Conservation (phyloP, 129 eudicot species). For the Logfia minima region DNA sequence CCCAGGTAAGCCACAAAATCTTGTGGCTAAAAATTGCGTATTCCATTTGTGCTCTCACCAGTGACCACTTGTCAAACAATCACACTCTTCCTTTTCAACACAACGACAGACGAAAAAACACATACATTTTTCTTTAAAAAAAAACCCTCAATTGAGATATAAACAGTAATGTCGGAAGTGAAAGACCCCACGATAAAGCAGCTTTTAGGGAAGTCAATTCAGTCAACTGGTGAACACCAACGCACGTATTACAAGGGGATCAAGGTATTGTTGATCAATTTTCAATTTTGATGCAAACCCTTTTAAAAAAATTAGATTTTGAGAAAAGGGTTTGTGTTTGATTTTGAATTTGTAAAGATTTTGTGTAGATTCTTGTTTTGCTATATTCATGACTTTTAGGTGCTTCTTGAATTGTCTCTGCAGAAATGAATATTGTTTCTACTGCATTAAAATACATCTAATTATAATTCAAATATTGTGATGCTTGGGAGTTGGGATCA, state of each 20-base stretch:
- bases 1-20: constrained; percentile 13
- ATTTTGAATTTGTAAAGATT: not conserved
- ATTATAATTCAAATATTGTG: not conserved
- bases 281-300: not conserved
- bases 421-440: not conserved
- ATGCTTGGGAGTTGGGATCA: not conserved
- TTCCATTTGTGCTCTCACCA: not conserved
- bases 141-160: not conserved
- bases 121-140: not conserved
- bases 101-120: constrained; percentile 12
- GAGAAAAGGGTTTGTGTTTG: not conserved
- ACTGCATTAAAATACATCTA: no score
- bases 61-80: constrained; percentile 17
- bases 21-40: constrained; percentile 22
- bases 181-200: constrained; percentile 19
- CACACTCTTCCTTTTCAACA: not conserved
- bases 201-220: constrained; percentile 24
- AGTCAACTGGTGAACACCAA: constrained; percentile 28
- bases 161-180: constrained; percentile 22
- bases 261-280: constrained; percentile 22
- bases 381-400: not conserved
- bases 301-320: not conserved
- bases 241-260: constrained; percentile 9
- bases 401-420: constrained; percentile 22
- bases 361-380: not conserved